Evolutionary conservation across 768 basidiomycete species (phyloP).

Genomic region (Aureoboletus auriporus): DNA sequence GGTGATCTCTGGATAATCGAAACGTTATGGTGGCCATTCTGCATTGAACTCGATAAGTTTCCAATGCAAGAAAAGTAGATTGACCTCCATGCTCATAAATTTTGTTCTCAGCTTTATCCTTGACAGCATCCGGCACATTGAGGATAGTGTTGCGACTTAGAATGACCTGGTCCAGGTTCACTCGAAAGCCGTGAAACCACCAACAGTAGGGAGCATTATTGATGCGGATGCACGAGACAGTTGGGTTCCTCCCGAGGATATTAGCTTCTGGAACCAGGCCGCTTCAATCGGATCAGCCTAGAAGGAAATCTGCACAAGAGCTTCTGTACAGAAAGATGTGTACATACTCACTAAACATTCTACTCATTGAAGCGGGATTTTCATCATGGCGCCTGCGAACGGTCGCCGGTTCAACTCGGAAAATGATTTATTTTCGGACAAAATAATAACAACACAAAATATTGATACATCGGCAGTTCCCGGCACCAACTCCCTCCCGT

Average conservation of each 20-base stretch:
- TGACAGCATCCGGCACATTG: not conserved
- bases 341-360: too few species aligned
- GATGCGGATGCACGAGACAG: too few species aligned
- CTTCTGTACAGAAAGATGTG: too few species aligned
- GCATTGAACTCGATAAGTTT: conserved; percentile 21
- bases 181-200: conserved; percentile 8
- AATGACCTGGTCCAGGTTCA: conserved; percentile 6
- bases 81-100: conserved; percentile 14
- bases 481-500: conserved; percentile 16
- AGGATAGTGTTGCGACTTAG: not conserved
- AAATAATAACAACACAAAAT: conserved; percentile 6
- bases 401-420: too few species aligned
- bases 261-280: conserved; percentile 1
- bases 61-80: not conserved
- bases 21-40: conserved; percentile 50
- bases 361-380: too few species aligned
- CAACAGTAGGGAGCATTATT: too few species aligned
- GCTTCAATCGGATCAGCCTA: too few species aligned
- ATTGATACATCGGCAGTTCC: conserved; percentile 23
- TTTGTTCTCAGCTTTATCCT: conserved; percentile 14
- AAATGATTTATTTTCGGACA: not conserved
- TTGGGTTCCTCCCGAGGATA: too few species aligned
- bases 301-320: too few species aligned
- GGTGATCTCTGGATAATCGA: conserved; percentile 48
- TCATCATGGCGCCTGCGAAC: too few species aligned